phyloP scores from a whole-genome alignment of 202 grass and related monocot species.

The Zizania palustris region DNA sequence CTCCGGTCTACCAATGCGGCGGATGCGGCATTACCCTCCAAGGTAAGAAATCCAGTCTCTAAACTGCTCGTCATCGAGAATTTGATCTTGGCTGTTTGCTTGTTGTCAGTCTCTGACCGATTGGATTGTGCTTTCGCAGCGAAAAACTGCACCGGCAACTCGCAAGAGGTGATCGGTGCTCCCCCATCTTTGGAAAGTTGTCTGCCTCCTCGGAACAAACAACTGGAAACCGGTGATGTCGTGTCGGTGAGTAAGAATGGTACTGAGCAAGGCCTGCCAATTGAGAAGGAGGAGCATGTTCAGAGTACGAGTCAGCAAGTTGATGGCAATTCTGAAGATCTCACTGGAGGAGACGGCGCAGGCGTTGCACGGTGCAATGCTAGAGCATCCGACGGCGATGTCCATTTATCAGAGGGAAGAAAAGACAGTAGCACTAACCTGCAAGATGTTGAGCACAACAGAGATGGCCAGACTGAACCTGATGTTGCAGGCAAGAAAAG shows the following conservation, averaged over 20 bases:
- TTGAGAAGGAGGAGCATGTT: neutral
- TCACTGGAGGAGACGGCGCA: neutral
- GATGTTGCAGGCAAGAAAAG: neutral
- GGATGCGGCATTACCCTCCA: conserved; percentile 63
- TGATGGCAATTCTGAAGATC: neutral
- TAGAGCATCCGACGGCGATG: neutral
- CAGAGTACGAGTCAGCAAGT: neutral
- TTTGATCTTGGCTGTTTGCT: neutral
- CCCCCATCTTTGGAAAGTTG: neutral
- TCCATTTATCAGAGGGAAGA: neutral
- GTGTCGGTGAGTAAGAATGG: neutral
- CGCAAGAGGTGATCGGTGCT: conserved; percentile 7
- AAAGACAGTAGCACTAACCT: neutral
- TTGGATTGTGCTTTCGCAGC: conserved; percentile 48
- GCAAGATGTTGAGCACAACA: neutral
- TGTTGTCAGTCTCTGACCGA: conserved; percentile 14
- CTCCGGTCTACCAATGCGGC: conserved; percentile 77
- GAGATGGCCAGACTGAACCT: neutral
- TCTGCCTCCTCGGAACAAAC: conserved; percentile 8
- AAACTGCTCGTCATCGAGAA: neutral
- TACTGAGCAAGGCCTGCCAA: neutral
- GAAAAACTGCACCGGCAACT: conserved; percentile 39
- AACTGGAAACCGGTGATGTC: neutral
- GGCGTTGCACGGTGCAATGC: neutral
- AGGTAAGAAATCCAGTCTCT: conserved; percentile 47